Percentiles rank a stretch among this genome's conserved stretches.
Conservation (phyloP, 2,329 filamentous ascomycete genomes). For the Tolypocladium ovalisporum region DNA sequence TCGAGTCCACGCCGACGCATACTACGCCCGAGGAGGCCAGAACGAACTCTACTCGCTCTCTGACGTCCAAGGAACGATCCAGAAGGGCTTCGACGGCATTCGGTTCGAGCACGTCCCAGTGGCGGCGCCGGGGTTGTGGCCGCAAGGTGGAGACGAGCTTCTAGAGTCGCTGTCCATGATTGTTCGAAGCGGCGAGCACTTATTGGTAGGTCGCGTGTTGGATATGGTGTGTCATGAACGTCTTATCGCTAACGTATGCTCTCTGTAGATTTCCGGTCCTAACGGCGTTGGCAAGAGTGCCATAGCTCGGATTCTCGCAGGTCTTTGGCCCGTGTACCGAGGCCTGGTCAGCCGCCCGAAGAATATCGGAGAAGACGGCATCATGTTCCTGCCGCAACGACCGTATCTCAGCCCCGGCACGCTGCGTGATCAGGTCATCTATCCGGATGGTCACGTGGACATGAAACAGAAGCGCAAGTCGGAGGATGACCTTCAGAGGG, state of each 20-base stretch:
- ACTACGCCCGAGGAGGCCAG: conserved; percentile 55
- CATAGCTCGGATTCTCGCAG: conserved; percentile 77
- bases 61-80: conserved; percentile 86
- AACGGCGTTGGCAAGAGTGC: conserved; percentile 93
- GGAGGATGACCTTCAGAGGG: conserved; percentile 65
- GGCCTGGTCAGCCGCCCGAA: conserved; percentile 85
- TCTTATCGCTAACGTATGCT: conserved; percentile 7
- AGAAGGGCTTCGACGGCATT: conserved; percentile 91
- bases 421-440: conserved; percentile 92
- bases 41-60: conserved; percentile 80
- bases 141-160: conserved; percentile 83
- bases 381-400: conserved; percentile 96
- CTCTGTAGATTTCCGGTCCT: conserved; percentile 64
- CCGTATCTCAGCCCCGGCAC: conserved; percentile 90
- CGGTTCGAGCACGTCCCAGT: conserved; percentile 87
- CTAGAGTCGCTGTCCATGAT: conserved; percentile 83
- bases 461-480: conserved; percentile 74
- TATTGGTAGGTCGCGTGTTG: conserved; percentile 43
- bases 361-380: conserved; percentile 70
- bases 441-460: conserved; percentile 87
- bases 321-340: conserved; percentile 92
- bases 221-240: neutral
- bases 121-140: conserved; percentile 80
- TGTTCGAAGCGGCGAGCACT: conserved; percentile 80
- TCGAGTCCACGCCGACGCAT: conserved; percentile 82